phyloP scores from a whole-genome alignment of 2,329 filamentous ascomycete genomes.

The Xylaria hypoxylon region DNA sequence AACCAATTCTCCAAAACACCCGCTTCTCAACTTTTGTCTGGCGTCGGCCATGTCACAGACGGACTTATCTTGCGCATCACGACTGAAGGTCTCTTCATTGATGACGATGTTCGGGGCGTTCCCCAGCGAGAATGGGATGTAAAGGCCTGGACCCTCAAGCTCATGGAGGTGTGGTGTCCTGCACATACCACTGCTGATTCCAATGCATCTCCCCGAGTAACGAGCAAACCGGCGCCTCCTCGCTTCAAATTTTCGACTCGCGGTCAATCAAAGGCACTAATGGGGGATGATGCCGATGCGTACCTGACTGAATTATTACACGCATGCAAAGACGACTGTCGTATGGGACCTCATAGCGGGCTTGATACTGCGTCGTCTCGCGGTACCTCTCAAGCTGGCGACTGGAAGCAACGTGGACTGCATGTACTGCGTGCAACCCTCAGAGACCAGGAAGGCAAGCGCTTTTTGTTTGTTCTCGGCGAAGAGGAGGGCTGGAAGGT shows the following conservation, averaged over 20 bases:
- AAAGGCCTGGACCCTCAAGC: slow-evolving; percentile 96
- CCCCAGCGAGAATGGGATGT: slow-evolving; percentile 99
- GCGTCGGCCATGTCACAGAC: slow-evolving; percentile 87
- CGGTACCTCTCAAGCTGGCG: slow-evolving; percentile 64
- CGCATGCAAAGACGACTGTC: slow-evolving; percentile 73
- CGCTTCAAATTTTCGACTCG: slow-evolving; percentile 61
- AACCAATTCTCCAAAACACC: slow-evolving; percentile 90
- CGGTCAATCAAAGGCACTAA: slow-evolving; percentile 63
- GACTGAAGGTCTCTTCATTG: slow-evolving; percentile 95
- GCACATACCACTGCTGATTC: slow-evolving; percentile 67
- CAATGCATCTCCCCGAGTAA: slow-evolving; percentile 57
- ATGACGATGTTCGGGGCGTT: slow-evolving; percentile 91
- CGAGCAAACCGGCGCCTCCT: slow-evolving; percentile 61
- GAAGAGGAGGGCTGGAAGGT: slow-evolving; percentile 78
- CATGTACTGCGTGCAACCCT: slow-evolving; percentile 74
- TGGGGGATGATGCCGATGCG: slow-evolving; percentile 74
- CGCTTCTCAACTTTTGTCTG: slow-evolving; percentile 87
- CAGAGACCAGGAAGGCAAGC: slow-evolving; percentile 73
- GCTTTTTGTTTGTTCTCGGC: slow-evolving; percentile 72
- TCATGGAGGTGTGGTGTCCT: slow-evolving; percentile 88
- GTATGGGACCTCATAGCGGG: slow-evolving; percentile 62
- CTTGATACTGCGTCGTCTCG: slow-evolving; percentile 54
- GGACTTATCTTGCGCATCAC: slow-evolving; percentile 92
- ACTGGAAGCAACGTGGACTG: slow-evolving; percentile 66
- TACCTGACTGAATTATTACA: slow-evolving; percentile 72